A percentile compares a stretch with the other conserved stretches of the same genome.
These are phyloP conservation scores for Erythrophleum fordii DNA, from an alignment of 306 rosid genomes.

Conservation along the genomic window DNA sequence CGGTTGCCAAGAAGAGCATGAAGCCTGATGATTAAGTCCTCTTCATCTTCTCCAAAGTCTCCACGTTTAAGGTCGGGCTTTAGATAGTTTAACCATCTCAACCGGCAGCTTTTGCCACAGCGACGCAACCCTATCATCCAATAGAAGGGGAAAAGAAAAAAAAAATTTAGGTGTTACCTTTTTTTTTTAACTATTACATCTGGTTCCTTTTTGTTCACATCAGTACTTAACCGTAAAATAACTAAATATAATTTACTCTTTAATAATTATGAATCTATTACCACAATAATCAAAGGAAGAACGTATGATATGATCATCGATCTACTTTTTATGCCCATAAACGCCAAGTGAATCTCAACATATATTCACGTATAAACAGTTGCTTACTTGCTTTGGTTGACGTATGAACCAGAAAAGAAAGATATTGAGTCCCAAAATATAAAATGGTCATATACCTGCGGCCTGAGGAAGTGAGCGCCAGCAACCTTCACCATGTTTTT, in stretches of 20 bases:
- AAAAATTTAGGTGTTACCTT: too few relatives aligned
- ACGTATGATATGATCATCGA: neutral
- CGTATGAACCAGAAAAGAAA: neutral
- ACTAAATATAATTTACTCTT: too few relatives aligned
- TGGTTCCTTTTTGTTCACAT: too few relatives aligned
- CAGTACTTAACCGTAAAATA: too few relatives aligned
- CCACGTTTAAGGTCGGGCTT: constrained; percentile 56
- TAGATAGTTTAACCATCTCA: constrained; percentile 57
- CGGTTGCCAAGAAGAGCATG: constrained; percentile 65
- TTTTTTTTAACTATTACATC: too few relatives aligned
- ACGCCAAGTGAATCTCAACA: neutral
- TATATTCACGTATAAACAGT: too few relatives aligned
- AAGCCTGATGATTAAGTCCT: constrained; percentile 62
- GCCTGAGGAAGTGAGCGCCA: constrained; percentile 54
- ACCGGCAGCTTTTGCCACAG: constrained; percentile 58
- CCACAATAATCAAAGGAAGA: too few relatives aligned
- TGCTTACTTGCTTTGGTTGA: too few relatives aligned
- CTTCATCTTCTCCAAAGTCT: constrained; percentile 58
- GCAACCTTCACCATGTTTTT: constrained; percentile 49
- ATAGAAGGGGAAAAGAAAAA: too few relatives aligned
- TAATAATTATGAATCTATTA: too few relatives aligned
- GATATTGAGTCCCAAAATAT: neutral
- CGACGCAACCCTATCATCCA: constrained; percentile 57
- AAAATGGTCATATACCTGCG: constrained; percentile 41
- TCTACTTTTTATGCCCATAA: neutral